A percentile compares a stretch with the other conserved stretches of the same genome.
These are phyloP conservation scores for Trametes versicolor DNA, from an alignment of 1,284 basidiomycete genomes.

Conservation along the genomic window DNA sequence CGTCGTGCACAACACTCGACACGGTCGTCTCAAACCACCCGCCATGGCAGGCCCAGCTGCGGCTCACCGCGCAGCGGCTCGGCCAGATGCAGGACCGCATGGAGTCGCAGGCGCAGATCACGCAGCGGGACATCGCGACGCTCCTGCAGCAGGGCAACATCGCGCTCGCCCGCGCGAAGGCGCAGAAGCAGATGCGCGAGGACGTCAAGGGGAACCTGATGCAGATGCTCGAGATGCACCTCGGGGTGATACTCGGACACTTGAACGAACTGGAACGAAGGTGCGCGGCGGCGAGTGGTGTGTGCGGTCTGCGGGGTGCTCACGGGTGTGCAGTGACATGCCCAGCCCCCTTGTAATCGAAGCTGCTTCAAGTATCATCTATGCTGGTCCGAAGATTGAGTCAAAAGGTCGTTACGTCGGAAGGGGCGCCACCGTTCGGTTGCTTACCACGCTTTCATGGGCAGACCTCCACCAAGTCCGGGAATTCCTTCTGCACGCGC, in stretches of 20 bases:
- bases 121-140: slow-evolving; percentile 71
- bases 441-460: neutral
- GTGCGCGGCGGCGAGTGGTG: slow-evolving; percentile 43
- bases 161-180: slow-evolving; percentile 71
- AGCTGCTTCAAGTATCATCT: slow-evolving; percentile 74
- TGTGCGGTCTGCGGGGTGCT: slow-evolving; percentile 3
- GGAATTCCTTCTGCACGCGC: slow-evolving; percentile 60
- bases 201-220: slow-evolving; percentile 69
- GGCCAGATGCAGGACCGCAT: slow-evolving; percentile 75
- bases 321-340: slow-evolving; percentile 42
- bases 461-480: slow-evolving; percentile 67
- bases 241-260: slow-evolving; percentile 67
- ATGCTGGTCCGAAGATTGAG: slow-evolving; percentile 63
- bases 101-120: slow-evolving; percentile 69
- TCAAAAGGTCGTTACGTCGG: slow-evolving; percentile 55
- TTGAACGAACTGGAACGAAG: slow-evolving; percentile 63
- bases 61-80: slow-evolving; percentile 68
- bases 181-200: slow-evolving; percentile 70
- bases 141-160: slow-evolving; percentile 69
- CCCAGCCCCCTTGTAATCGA: slow-evolving; percentile 64
- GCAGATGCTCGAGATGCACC: slow-evolving; percentile 72
- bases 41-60: slow-evolving; percentile 62
- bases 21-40: slow-evolving; percentile 6
- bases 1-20: neutral
- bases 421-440: neutral